These are phyloP conservation scores for Papiliotrema terrestris DNA, from an alignment of 1,284 basidiomycete species.

Conservation along the genomic window DNA sequence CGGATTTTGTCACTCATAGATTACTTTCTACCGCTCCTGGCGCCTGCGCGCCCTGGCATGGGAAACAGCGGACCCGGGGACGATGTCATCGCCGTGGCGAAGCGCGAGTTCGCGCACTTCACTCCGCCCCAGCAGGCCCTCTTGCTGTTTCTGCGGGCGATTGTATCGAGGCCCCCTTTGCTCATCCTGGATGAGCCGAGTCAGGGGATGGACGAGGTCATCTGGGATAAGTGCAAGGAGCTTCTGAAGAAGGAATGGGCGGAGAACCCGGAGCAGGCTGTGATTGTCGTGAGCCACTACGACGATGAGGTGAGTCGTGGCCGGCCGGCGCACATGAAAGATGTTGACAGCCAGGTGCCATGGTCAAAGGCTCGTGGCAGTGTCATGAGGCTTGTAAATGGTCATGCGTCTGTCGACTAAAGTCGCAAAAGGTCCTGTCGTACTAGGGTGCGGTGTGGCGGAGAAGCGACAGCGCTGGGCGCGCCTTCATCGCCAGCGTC, in stretches of 20 bases:
- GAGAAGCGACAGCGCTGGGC: too few relatives aligned
- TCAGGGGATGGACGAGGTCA: constrained; percentile 78
- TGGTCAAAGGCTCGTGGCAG: constrained; percentile 1
- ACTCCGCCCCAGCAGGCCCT: constrained; percentile 70
- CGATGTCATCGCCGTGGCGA: constrained; percentile 33
- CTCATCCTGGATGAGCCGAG: constrained; percentile 85
- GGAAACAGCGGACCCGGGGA: neutral
- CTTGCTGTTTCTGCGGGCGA: constrained; percentile 75
- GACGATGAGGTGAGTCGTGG: constrained; percentile 66
- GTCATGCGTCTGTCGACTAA: neutral
- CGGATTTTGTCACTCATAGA: constrained; percentile 56
- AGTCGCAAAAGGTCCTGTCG: too few relatives aligned
- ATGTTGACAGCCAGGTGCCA: constrained; percentile 4
- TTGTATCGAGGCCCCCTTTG: constrained; percentile 64
- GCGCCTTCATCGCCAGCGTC: too few relatives aligned
- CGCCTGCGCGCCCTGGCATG: neutral
- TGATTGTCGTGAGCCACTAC: constrained; percentile 82
- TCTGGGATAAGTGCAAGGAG: constrained; percentile 61
- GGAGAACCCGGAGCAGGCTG: constrained; percentile 60
- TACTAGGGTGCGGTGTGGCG: too few relatives aligned
- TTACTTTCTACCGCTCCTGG: constrained; percentile 51
- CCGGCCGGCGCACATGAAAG: neutral
- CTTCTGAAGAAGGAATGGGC: constrained; percentile 62
- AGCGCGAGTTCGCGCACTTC: constrained; percentile 59
- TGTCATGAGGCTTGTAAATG: constrained; percentile 4